These are phyloP conservation scores for Alternaria dauci DNA, from an alignment of 2,329 filamentous ascomycete genomes.

Conservation along the genomic window DNA sequence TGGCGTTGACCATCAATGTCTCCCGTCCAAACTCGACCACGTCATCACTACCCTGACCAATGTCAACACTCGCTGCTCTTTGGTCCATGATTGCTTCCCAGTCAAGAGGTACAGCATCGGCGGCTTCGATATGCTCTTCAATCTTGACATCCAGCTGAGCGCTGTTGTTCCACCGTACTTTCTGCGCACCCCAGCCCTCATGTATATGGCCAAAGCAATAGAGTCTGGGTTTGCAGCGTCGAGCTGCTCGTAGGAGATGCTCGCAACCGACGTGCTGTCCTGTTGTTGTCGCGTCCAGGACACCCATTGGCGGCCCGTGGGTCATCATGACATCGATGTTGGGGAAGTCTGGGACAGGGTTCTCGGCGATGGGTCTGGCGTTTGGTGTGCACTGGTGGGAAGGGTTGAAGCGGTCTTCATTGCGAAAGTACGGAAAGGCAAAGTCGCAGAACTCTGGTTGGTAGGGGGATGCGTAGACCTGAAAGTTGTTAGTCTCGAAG, in stretches of 20 bases:
- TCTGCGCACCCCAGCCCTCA: constrained; percentile 56
- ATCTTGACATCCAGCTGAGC: constrained; percentile 27
- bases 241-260: constrained; percentile 61
- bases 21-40: constrained; percentile 57
- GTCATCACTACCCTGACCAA: constrained; percentile 34
- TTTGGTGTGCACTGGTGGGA: constrained; percentile 36
- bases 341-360: constrained; percentile 56
- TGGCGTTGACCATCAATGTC: constrained; percentile 67
- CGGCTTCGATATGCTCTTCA: constrained; percentile 29
- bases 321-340: constrained; percentile 67
- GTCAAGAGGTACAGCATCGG: constrained; percentile 28
- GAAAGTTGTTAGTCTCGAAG: constrained; percentile 4
- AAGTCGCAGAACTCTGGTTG: constrained; percentile 64
- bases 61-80: constrained; percentile 42
- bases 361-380: constrained; percentile 40
- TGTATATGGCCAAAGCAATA: constrained; percentile 72
- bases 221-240: constrained; percentile 61
- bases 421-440: constrained; percentile 63
- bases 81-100: constrained; percentile 27
- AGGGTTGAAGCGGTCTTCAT: constrained; percentile 63
- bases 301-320: constrained; percentile 64
- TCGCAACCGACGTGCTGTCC: constrained; percentile 62
- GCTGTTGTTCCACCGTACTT: constrained; percentile 50
- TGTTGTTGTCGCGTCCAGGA: constrained; percentile 57
- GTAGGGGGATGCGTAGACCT: constrained; percentile 63